Base-by-base conservation (phyloP, 768 basidiomycete genomes). In the Fomitopsis pulvina region DNA sequence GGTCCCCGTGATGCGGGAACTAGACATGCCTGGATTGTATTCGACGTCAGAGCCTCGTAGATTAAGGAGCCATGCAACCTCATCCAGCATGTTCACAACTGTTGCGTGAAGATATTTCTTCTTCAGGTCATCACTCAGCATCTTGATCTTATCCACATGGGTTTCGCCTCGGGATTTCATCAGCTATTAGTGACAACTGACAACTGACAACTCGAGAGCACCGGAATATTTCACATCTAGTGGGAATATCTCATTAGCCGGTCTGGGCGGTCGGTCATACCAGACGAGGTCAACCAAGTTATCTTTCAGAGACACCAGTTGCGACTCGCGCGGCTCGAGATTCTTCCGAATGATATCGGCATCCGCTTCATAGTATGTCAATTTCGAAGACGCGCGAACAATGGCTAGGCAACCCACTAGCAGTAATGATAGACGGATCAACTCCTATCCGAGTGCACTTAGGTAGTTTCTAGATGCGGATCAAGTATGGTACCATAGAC, bases 31-130 rank as follows among this genome's bases (percentile, higher is more conserved):
- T 3, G 85, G 85, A 53, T 96, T 98, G 68, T 78, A 97, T 28
- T 83, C 83, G 59, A 98, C 94, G 63, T 97, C 95, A 2, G 83
- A 79, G 1, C 93, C 94, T 53, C 95, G 83, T 27, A 99, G 72
- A 65, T 97, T 94, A 70, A 92, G 89, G 32, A 93, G 62, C 92
- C 92, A 98, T 0, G 92, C 92, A 44, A 95, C 81, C 64, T 98
- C 95, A 64, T 98, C 95, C 20, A 98, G 78, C 75, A 86, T 83
- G n/a, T 77, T 85, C 3, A 97, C 77, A 1, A 95, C 83, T 37
- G 89, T 65, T 1, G 87, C 92, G 55, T 82, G 77, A n/a, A 68
- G 70, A 20, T 80, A 77, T 58, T 80, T 75, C 70, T 80, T 81
- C 48, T 63, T 59, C 47, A 95, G 56, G 52, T 85, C 82, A 50